Evolutionary conservation across 2,329 filamentous ascomycete genomes (phyloP).

Genomic region (Nemania sp.): DNA sequence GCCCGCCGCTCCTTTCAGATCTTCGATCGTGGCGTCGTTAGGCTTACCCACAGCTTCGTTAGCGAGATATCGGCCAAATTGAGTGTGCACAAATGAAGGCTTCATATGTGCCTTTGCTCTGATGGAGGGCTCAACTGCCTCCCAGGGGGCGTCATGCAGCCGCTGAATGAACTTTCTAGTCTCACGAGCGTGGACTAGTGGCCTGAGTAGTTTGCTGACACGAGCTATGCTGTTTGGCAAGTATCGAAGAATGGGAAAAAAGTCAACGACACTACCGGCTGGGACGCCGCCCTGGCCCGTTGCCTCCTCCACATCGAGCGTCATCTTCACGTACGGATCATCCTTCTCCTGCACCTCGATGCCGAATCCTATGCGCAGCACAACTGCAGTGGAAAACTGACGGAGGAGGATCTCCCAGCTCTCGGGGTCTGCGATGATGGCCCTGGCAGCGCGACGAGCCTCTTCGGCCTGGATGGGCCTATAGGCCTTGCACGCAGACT

Average conservation of each 20-base stretch:
- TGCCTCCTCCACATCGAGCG: conserved; percentile 23
- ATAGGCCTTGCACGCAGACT: conserved; percentile 43
- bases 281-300: conserved; percentile 24
- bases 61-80: conserved; percentile 19
- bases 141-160: conserved; percentile 26
- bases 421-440: conserved; percentile 12
- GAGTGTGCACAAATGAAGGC: conserved; percentile 23
- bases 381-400: conserved; percentile 23
- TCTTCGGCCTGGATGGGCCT: conserved; percentile 31
- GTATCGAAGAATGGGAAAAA: conserved; percentile 21
- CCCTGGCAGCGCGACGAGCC: conserved; percentile 21
- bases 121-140: conserved; percentile 15
- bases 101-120: conserved; percentile 7
- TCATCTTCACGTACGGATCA: conserved; percentile 24
- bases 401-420: conserved; percentile 20
- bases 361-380: conserved; percentile 25
- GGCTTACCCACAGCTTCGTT: conserved; percentile 16
- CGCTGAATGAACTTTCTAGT: conserved; percentile 15
- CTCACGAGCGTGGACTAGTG: conserved; percentile 16
- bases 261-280: conserved; percentile 21
- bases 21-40: conserved; percentile 24
- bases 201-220: conserved; percentile 17
- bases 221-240: conserved; percentile 8
- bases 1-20: conserved; percentile 24
- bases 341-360: conserved; percentile 24